Conservation (phyloP, 768 basidiomycete genomes). For the Terana coerulea region DNA sequence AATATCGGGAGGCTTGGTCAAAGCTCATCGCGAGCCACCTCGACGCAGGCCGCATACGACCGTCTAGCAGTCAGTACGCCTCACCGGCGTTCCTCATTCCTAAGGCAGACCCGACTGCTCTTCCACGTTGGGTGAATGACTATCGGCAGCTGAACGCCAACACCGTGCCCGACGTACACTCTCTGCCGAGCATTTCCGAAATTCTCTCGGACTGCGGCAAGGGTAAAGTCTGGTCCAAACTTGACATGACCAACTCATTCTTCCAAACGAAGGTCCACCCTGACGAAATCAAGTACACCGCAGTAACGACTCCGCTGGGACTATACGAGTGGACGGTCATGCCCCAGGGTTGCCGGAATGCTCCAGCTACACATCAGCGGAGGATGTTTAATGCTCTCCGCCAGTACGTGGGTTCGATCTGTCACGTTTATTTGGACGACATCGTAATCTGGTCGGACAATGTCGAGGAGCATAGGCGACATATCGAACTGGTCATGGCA, state of each 20-base stretch:
- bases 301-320: slow-evolving; percentile 34
- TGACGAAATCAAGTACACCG: slow-evolving; percentile 29
- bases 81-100: slow-evolving; percentile 39
- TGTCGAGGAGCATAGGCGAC: slow-evolving; percentile 28
- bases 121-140: slow-evolving; percentile 22
- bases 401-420: slow-evolving; percentile 32
- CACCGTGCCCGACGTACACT: slow-evolving; percentile 15
- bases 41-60: slow-evolving; percentile 25
- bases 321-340: slow-evolving; percentile 39
- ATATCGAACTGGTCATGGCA: slow-evolving; percentile 29
- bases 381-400: slow-evolving; percentile 28
- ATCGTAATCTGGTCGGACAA: slow-evolving; percentile 42
- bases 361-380: slow-evolving; percentile 26
- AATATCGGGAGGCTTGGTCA: slow-evolving; percentile 32
- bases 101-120: slow-evolving; percentile 26
- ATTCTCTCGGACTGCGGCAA: slow-evolving; percentile 29
- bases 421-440: slow-evolving; percentile 43
- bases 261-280: slow-evolving; percentile 32
- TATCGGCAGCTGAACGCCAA: slow-evolving; percentile 17
- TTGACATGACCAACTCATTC: slow-evolving; percentile 39
- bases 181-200: slow-evolving; percentile 17
- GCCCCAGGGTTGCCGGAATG: slow-evolving; percentile 33
- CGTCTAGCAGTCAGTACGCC: slow-evolving; percentile 25
- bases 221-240: slow-evolving; percentile 31
- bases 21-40: slow-evolving; percentile 32